Conservation (phyloP, 306 rosid genomes). For the Fagus crenata region DNA sequence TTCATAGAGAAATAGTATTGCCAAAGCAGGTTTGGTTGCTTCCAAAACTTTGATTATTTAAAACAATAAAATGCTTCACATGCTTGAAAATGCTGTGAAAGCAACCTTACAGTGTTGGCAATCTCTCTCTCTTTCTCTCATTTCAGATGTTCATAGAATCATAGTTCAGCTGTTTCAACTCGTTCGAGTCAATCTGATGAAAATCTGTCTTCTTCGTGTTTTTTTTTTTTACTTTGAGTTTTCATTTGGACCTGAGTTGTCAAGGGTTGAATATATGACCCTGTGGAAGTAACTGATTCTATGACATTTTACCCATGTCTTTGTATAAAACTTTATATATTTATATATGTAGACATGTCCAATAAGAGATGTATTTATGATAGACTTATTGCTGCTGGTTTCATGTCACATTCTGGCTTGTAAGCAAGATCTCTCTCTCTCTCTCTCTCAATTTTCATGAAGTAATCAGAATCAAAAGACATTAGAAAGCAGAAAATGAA, state of each 20-base stretch:
- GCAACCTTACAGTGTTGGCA: constrained; percentile 32
- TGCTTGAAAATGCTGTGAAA: constrained; percentile 31
- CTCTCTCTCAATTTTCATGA: neutral
- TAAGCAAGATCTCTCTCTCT: constrained; percentile 21
- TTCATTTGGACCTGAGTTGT: constrained; percentile 16
- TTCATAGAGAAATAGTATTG: constrained; percentile 23
- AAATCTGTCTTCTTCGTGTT: constrained; percentile 31
- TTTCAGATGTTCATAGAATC: constrained; percentile 39
- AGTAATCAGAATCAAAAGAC: neutral
- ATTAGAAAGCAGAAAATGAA: too few relatives aligned
- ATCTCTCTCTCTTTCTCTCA: constrained; percentile 16
- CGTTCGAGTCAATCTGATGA: constrained; percentile 4
- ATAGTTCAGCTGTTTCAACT: neutral
- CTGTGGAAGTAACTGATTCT: constrained; percentile 26
- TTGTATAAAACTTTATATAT: constrained; percentile 23
- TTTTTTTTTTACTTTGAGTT: constrained; percentile 14
- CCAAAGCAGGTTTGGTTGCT: constrained; percentile 40
- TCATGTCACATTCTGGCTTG: constrained; percentile 50
- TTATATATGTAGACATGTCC: constrained; percentile 19
- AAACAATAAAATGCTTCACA: constrained; percentile 24
- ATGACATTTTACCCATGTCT: constrained; percentile 17
- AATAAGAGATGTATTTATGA: constrained; percentile 48
- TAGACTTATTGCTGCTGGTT: constrained; percentile 56
- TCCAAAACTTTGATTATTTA: constrained; percentile 26
- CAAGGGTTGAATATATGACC: constrained; percentile 26